Evolutionary conservation across 2,329 filamentous ascomycete genomes (phyloP).

Genomic region (Colletotrichum salicis): DNA sequence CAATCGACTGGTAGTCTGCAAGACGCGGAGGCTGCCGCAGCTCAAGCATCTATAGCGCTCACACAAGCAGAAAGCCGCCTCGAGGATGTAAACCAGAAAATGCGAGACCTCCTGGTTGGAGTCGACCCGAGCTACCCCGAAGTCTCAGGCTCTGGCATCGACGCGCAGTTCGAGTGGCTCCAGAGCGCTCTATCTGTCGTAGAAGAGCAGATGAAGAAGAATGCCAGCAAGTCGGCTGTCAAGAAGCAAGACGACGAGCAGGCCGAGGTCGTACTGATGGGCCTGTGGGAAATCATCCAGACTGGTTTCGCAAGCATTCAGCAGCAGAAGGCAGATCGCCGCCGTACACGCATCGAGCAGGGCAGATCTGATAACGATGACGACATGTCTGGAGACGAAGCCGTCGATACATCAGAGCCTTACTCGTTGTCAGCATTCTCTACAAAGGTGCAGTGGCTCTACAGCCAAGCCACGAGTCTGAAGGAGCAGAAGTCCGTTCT

Average conservation of each 20-base stretch:
- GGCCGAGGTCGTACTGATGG: constrained; percentile 64
- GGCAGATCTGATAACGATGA: constrained; percentile 69
- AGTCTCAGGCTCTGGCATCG: constrained; percentile 70
- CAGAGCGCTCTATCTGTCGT: constrained; percentile 67
- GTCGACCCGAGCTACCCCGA: constrained; percentile 61
- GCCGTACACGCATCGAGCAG: constrained; percentile 64
- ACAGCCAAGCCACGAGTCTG: constrained; percentile 78
- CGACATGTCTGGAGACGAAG: constrained; percentile 71
- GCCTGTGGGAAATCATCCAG: constrained; percentile 68
- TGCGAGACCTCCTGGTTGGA: constrained; percentile 67
- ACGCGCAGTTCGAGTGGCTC: constrained; percentile 76
- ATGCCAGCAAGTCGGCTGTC: constrained; percentile 42
- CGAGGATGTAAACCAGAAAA: constrained; percentile 70
- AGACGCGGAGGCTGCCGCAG: constrained; percentile 40
- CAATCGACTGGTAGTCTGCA: constrained; percentile 37
- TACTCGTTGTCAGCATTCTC: constrained; percentile 83
- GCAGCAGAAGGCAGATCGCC: constrained; percentile 64
- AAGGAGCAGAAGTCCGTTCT: constrained; percentile 91
- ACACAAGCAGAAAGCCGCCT: constrained; percentile 65
- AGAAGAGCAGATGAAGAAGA: constrained; percentile 54
- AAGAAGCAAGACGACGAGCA: constrained; percentile 60
- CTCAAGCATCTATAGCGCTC: constrained; percentile 39
- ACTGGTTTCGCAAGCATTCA: constrained; percentile 66
- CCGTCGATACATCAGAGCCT: constrained; percentile 64
- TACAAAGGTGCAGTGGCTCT: constrained; percentile 81